Percentiles rank a stretch among this genome's conserved stretches.
Conservation (phyloP, 306 rosid genomes). For the Gynostemma pentaphyllum region DNA sequence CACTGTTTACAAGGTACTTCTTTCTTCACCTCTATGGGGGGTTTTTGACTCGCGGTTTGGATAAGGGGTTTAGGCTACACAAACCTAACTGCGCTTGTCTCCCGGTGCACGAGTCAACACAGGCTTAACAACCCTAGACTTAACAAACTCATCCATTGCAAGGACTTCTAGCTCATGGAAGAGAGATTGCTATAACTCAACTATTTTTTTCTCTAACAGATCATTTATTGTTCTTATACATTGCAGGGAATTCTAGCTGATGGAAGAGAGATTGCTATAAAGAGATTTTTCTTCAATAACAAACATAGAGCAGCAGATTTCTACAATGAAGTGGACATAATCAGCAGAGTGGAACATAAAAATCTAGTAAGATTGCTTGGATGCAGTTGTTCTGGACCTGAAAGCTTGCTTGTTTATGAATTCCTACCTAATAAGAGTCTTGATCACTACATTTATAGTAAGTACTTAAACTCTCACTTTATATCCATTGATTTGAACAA, state of each 20-base stretch:
- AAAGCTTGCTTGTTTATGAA: constrained; percentile 86
- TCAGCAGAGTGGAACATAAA: constrained; percentile 77
- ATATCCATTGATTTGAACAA: not conserved
- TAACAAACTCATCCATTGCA: constrained; percentile 4
- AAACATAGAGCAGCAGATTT: constrained; percentile 78
- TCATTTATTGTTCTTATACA: not conserved
- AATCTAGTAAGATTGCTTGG: constrained; percentile 74
- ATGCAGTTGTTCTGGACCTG: constrained; percentile 91
- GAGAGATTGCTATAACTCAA: constrained; percentile 91
- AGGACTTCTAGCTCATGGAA: constrained; percentile 77
- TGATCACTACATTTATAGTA: constrained; percentile 77
- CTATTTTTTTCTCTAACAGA: too few relatives aligned
- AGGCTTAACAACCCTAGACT: too few relatives aligned
- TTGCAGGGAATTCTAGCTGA: constrained; percentile 59
- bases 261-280: constrained; percentile 91
- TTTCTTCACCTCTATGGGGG: constrained; percentile 9
- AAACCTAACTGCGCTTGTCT: too few relatives aligned
- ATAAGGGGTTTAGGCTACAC: too few relatives aligned
- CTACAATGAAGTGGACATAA: constrained; percentile 81
- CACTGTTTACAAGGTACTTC: constrained; percentile 88
- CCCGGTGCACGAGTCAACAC: too few relatives aligned
- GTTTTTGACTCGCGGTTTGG: too few relatives aligned
- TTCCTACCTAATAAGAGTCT: constrained; percentile 74
- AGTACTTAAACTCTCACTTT: not conserved
- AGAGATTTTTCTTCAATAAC: constrained; percentile 76